A percentile compares a stretch with the other conserved stretches of the same genome.
These are phyloP conservation scores for Myxozyma melibiosi DNA, from an alignment of 805 yeast genomes.

Conservation along the genomic window DNA sequence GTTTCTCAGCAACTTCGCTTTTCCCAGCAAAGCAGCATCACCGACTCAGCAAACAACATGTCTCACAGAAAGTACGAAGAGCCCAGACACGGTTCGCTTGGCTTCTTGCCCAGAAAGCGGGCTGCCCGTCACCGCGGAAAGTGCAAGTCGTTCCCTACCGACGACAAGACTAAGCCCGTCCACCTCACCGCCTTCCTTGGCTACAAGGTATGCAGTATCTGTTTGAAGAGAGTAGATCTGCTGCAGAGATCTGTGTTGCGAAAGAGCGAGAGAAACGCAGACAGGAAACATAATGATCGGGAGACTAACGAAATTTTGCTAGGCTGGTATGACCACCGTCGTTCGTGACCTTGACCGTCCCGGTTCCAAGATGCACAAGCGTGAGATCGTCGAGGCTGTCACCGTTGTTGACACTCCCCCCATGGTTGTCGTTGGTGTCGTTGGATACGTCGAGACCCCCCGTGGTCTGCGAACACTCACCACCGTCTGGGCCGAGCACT, in stretches of 20 bases:
- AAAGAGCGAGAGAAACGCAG: too few relatives aligned
- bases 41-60: slow-evolving; percentile 51
- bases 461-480: slow-evolving; percentile 99
- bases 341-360: slow-evolving; percentile 99
- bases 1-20: slow-evolving; percentile 15
- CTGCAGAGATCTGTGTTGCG: background rate
- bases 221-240: background rate
- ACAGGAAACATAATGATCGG: background rate
- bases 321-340: slow-evolving; percentile 99
- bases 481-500: slow-evolving; percentile 99
- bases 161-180: slow-evolving; percentile 95
- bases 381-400: slow-evolving; percentile 99
- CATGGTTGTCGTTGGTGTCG: slow-evolving; percentile 98
- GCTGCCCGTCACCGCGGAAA: slow-evolving; percentile 98
- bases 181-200: slow-evolving; percentile 99
- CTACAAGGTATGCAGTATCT: slow-evolving; percentile 57
- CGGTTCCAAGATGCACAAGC: slow-evolving; percentile 99
- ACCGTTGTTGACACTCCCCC: slow-evolving; percentile 99
- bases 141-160: slow-evolving; percentile 99
- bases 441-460: slow-evolving; percentile 99
- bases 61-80: slow-evolving; percentile 99
- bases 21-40: slow-evolving; percentile 13
- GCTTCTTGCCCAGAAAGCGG: slow-evolving; percentile 99
- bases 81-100: slow-evolving; percentile 99
- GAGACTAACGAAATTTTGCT: background rate